phyloP scores from a whole-genome alignment of 2,329 filamentous ascomycete species.

The Claviceps sp. region DNA sequence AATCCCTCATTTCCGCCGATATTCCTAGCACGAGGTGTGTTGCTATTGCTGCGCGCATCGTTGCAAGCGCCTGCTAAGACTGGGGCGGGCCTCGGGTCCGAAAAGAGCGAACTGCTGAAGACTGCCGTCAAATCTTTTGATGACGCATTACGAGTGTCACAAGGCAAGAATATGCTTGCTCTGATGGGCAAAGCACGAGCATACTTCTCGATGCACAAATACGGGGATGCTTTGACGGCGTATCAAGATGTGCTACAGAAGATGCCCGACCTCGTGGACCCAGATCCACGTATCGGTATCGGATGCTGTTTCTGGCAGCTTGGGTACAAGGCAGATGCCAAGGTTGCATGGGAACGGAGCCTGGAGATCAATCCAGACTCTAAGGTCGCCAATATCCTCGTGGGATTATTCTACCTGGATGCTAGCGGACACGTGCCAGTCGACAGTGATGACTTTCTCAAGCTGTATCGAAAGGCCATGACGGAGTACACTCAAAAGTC shows the following conservation, averaged over 20 bases:
- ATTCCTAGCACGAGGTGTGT: conserved; percentile 79
- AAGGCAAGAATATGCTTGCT: conserved; percentile 82
- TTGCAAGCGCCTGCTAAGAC: conserved; percentile 63
- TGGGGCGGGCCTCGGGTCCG: conserved; percentile 53
- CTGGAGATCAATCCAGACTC: conserved; percentile 71
- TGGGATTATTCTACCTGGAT: conserved; percentile 83
- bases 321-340: conserved; percentile 86
- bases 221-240: conserved; percentile 63
- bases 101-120: conserved; percentile 66
- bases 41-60: conserved; percentile 78
- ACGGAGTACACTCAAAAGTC: conserved; percentile 87
- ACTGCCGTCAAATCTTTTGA: conserved; percentile 89
- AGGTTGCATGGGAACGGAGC: conserved; percentile 76
- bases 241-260: conserved; percentile 82
- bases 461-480: conserved; percentile 85
- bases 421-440: conserved; percentile 71
- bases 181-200: conserved; percentile 80
- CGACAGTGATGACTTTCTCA: conserved; percentile 72
- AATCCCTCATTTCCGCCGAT: conserved; percentile 87
- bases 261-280: conserved; percentile 79
- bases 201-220: conserved; percentile 76
- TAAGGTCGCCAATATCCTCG: conserved; percentile 78
- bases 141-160: conserved; percentile 74
- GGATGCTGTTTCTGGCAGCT: conserved; percentile 97
- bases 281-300: conserved; percentile 90